Base-by-base conservation (phyloP, 345 rosid species). In the Citrus inodora region DNA sequence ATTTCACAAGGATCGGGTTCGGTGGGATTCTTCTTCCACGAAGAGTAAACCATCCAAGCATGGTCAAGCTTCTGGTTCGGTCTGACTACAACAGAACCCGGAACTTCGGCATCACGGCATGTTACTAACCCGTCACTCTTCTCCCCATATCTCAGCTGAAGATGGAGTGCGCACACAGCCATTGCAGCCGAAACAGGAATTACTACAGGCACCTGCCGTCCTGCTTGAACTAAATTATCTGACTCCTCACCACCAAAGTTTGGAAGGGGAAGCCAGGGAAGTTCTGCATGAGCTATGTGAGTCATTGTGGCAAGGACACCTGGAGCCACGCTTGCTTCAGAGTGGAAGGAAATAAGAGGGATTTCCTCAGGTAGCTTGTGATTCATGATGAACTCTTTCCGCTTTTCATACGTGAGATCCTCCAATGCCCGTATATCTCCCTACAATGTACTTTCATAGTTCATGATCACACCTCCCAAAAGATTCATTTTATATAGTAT, bases 351-450 rank as follows among this genome's bases (percentile, higher is more conserved):
- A 80, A 92, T 78, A 2, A 92, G 48, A 70, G 92, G 94, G 38
- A 90, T 82, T 59, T 82, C 77, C 30, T 86, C 82, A 0, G 89
- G 91, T 48, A 92, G 89, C 76, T 81, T 84, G 88, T 92, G 87
- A 67, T 86, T 88, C 84, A 74, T 80, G 73, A 92, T 82, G 85
- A 89, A 90, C 62, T 90, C 87, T 73, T 82, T 88, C 60, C 90
- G 80, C 78, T 83, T 90, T 40, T 89, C 89, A 16, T 92, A 89
- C 0, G 90, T 89, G 55, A 92, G 90, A 82, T 89, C 97, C 72
- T 92, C 97, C 76, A 90, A 37, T 17, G 94, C 92, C 62, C 87
- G 86, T 51, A 92, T 88, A 71, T 90, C 97, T 78, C 92, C 97
- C 92, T 90, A 46, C 37, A 69, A 70, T 24, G 75, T 25, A 79